These are phyloP conservation scores for Fusarium robinianum DNA, from an alignment of 2,329 filamentous ascomycete genomes.

Conservation along the genomic window DNA sequence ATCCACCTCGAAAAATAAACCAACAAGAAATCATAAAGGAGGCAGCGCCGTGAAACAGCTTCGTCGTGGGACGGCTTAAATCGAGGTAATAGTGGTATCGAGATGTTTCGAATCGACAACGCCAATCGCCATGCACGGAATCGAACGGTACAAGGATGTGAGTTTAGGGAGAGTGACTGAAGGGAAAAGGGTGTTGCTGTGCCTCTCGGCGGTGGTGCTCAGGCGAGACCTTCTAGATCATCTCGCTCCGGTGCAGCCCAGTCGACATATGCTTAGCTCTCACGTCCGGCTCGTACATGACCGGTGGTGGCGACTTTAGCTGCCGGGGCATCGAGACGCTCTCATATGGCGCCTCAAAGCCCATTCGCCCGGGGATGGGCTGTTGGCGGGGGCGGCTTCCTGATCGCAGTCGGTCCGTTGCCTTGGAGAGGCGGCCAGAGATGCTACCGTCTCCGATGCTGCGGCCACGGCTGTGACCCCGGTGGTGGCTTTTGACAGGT, in stretches of 20 bases:
- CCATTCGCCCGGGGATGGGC: constrained; percentile 34
- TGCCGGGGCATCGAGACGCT: constrained; percentile 42
- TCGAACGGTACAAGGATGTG: constrained; percentile 25
- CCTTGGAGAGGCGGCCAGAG: constrained; percentile 59
- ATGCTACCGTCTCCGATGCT: constrained; percentile 59
- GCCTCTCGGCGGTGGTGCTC: constrained; percentile 6
- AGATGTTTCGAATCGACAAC: constrained; percentile 34
- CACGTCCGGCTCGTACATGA: constrained; percentile 45
- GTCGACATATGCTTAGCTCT: constrained; percentile 51
- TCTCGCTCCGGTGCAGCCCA: constrained; percentile 58
- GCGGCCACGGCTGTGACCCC: constrained; percentile 60
- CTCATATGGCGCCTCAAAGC: constrained; percentile 48
- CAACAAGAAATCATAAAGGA: constrained; percentile 11
- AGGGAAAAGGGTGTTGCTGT: constrained; percentile 16
- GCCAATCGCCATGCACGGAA: constrained; percentile 49
- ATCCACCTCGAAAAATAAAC: constrained; percentile 6
- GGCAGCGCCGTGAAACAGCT: constrained; percentile 12
- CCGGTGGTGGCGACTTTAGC: constrained; percentile 43
- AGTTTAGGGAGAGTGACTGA: constrained; percentile 28
- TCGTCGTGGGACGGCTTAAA: constrained; percentile 12
- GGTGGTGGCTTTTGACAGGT: constrained; percentile 43
- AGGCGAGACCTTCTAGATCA: constrained; percentile 51
- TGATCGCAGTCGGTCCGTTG: constrained; percentile 64
- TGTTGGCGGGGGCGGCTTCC: constrained; percentile 61
- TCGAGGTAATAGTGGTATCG: constrained; percentile 27